Evolutionary conservation across 768 basidiomycete genomes (phyloP), one percentile per base, ranked within the genome.

Genomic region (Candolleomyces aberdarensis): DNA sequence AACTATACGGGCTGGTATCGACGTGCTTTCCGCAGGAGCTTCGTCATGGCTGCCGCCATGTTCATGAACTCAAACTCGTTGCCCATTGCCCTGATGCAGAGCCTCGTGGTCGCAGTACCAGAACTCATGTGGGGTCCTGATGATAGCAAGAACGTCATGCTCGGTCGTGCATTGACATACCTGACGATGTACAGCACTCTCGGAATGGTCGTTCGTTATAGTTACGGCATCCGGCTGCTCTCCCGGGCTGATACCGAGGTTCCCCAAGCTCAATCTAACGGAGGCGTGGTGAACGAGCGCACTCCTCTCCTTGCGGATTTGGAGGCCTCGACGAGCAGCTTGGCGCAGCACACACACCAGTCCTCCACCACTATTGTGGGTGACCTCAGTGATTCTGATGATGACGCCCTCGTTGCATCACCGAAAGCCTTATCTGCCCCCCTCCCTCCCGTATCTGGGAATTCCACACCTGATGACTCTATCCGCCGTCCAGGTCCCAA

Each of bases 201-300:
- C 36, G 97, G 97, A 48, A 96, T 96, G 94, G 86, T 98, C 68
- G 92, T 94, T 32, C 89, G 96, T 15, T 98, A 96, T 91, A 95
- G 92, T 57, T 93, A 91, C 71, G 95, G 95, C 19, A 88, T 97
- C n/a, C 84, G 82, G 54, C 79, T 96, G 0, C 80, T 97, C 8
- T 82, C 91, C 0, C 84, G 83, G 59, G 89, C 91, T 3, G 91
- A 92, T 60, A 71, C 74, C 3, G 72, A 78, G 46, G 60, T 58
- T 36, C 57, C 63, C 32, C 63, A 62, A 9, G 63, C 56, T 29
- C 63, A 63, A 43, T 41, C 64, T 54, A 67, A 66, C 8, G 63
- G 61, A 51, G 67, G 65, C 13, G 43, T 60, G 3, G 68, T 36
- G 1, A 36, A 77, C 39, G 76, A 78, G 57, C 71, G 65, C 2